Base-by-base conservation (phyloP, 768 basidiomycete genomes). In the Lentinula sp. region DNA sequence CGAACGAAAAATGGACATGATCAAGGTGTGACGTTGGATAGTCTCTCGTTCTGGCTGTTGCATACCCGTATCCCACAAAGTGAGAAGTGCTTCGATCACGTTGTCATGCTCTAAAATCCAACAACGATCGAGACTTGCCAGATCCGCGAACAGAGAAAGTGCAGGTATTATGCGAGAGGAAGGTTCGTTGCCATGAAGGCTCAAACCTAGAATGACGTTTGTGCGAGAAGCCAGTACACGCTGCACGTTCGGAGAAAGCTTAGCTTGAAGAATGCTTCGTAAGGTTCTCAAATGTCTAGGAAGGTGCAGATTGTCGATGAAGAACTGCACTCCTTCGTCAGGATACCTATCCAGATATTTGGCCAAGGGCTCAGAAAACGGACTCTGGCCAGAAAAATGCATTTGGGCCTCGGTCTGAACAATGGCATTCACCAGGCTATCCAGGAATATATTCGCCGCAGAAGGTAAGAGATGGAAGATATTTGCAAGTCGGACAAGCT, bases 401-500 rank as follows among this genome's bases (percentile, higher is more conserved):
- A 99, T 86, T 62, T 88, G 85, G 0, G 90, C 83, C 73, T 99
- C 97, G 3, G 93, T 94, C 67, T 95, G 90, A 35, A 98, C 95
- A 57, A 98, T 86, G 9, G 87, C 80, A 62, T 88, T 89, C 63
- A 94, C 86, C n/a, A 98, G 83, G 53, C 85, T 85, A 66, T 93
- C 87, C 41, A 99, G 80, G 75, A 95, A 99, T 49, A 91, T 88
- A 65, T 93, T 93, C 49, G 97, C 96, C 0, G 95, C 88, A 6
- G 91, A 89, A 1, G 97, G 97, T 9, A 99, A 81, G 4, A 98
- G 85, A 68, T 98, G 95, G 77, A 99, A 98, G 61, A 99, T 94
- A 68, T 98, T 96, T 59, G 95, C 91, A 60, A 99, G 79, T n/a
- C 91, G 87, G 33, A 95, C 93, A 63, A 99, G 85, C 69, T 98